Percentiles rank a stretch among this genome's conserved stretches.
These are phyloP conservation scores for Penicillium hordei DNA, from an alignment of 2,329 filamentous ascomycete genomes.

Conservation along the genomic window DNA sequence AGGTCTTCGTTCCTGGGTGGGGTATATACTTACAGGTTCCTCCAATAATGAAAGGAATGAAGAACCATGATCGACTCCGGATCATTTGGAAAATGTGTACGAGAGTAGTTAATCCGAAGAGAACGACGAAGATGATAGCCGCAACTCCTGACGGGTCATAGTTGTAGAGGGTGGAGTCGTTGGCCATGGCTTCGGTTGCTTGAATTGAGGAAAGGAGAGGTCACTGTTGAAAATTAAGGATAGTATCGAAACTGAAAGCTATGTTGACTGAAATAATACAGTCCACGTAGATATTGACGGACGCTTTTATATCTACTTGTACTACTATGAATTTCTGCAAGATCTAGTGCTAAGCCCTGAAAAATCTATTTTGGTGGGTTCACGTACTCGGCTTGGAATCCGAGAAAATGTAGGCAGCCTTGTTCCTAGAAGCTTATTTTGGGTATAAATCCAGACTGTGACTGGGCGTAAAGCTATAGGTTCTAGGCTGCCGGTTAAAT, in stretches of 20 bases:
- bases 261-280: background rate
- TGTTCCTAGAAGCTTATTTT: background rate
- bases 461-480: background rate
- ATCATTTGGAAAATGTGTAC: slow-evolving; percentile 1
- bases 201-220: background rate
- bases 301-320: background rate
- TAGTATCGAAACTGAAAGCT: background rate
- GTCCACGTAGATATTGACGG: background rate
- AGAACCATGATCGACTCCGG: background rate
- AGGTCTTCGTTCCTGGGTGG: background rate
- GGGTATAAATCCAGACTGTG: background rate
- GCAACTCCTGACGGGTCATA: background rate
- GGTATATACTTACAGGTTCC: slow-evolving; percentile 2
- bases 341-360: background rate
- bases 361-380: background rate
- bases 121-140: background rate
- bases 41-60: slow-evolving; percentile 1
- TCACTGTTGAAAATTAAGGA: background rate
- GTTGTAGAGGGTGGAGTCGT: background rate
- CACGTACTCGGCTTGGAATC: background rate
- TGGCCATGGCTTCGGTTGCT: background rate
- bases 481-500: background rate
- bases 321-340: background rate
- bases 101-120: background rate
- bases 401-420: background rate